Percentiles rank a stretch among this genome's conserved stretches.
These are phyloP conservation scores for Plantago major DNA, from an alignment of 257 asterid species.

Conservation along the genomic window DNA sequence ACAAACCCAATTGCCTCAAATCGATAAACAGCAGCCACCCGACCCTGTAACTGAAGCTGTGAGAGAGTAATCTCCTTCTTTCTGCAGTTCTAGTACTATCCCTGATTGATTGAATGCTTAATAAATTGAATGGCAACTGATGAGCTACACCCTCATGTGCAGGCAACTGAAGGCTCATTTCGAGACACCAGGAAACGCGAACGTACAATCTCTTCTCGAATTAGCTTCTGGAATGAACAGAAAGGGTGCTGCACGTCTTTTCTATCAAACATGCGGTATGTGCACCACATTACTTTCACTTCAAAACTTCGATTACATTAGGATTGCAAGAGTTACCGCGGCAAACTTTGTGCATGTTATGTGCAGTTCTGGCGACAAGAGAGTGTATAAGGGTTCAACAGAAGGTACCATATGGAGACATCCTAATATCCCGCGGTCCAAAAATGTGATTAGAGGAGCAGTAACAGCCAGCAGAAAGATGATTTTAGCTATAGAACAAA, in stretches of 20 bases:
- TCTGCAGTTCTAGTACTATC: not conserved
- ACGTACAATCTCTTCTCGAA: slow-evolving; percentile 61
- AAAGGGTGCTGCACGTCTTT: slow-evolving; percentile 74
- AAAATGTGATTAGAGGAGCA: slow-evolving; percentile 45
- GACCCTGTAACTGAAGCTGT: slow-evolving; percentile 75
- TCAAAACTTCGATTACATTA: not conserved
- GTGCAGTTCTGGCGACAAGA: slow-evolving; percentile 78
- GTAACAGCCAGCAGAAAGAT: no score
- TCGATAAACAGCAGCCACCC: slow-evolving; percentile 38
- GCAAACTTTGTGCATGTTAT: not conserved
- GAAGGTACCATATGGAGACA: slow-evolving; percentile 63
- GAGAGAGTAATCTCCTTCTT: slow-evolving; percentile 41
- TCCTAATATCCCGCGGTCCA: slow-evolving; percentile 72
- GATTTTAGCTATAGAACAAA: no score
- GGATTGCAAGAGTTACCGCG: not conserved
- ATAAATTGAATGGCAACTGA: slow-evolving; percentile 1
- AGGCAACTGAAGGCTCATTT: slow-evolving; percentile 93
- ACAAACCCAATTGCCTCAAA: slow-evolving; percentile 57
- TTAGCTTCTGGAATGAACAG: slow-evolving; percentile 68
- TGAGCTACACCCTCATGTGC: not conserved
- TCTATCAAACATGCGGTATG: slow-evolving; percentile 81
- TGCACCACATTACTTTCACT: not conserved
- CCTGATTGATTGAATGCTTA: not conserved
- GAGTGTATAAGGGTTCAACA: slow-evolving; percentile 56
- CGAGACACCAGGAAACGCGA: slow-evolving; percentile 66